Base-by-base conservation (phyloP, 1,139 yeast genomes). In the Magnusiomyces tetraspermus region DNA sequence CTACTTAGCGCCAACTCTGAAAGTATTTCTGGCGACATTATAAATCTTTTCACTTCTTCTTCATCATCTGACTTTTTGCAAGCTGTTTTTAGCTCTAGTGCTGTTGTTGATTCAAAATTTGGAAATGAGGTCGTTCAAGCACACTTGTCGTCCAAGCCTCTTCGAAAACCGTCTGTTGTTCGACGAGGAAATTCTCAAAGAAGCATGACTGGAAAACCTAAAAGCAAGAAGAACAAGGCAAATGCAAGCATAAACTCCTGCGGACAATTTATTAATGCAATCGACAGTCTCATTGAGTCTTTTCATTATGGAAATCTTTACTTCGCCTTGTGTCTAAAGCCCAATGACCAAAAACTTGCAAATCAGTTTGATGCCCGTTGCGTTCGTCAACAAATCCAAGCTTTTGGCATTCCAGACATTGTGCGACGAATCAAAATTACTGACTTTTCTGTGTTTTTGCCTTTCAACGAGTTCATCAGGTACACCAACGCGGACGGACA, bases 351-450 rank as follows among this genome's bases (percentile, higher is more conserved):
- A 45, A 60, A 69, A 15, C 59, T 70, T 13, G 60, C 70, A 1
- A 64, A 67, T 5, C 67, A 71, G 19, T 63, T 72, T 52, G 75
- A 71, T 52, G 74, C 74, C 3, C 62, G 74, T 19, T 71, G 74
- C 54, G 73, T 71, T 15, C 62, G 73, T 22, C 74, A 71, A 57
- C 75, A 71, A 55, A 65, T 71, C 30, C 65, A 68, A 48, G 74
- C 75, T 1, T 63, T 71, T 50, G 74, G 75, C 8, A 59, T 72
- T 19, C 71, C 75, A 3, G 75, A 71, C 52, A 62, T 72, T 43
- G 72, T 74, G 2, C 62, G 63, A 37, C 64, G 72, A 1, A 70
- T 71, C 23, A 69, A 68, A 53, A 58, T 58, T 30, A 68, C 70
- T 15, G 75, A 72, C 53, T 68, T 66, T 49, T 63, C 71, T 13